Percentiles rank a stretch among this genome's conserved stretches.
These are phyloP conservation scores for Micromonas commoda DNA, from an alignment of 139 green algal species.

Conservation along the genomic window DNA sequence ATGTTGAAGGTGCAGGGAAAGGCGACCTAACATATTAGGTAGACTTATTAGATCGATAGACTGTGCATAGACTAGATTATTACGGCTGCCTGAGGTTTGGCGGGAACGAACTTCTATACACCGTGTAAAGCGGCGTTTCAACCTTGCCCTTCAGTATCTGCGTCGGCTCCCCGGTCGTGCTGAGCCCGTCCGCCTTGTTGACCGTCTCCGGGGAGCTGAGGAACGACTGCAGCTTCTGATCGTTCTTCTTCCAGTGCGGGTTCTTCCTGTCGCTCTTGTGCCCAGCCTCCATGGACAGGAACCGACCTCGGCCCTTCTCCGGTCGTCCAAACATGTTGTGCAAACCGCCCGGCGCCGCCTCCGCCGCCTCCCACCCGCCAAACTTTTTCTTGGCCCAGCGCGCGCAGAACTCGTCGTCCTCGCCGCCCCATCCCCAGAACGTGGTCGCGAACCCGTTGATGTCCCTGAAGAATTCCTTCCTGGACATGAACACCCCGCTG, in stretches of 20 bases:
- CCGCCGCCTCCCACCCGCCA: background rate
- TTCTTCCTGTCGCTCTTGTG: background rate
- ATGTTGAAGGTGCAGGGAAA: no score
- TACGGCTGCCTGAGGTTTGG: no score
- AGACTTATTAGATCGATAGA: no score
- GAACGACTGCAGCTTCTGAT: background rate
- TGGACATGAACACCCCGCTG: slow-evolving; percentile 4
- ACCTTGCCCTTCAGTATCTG: background rate
- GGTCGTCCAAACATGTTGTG: background rate
- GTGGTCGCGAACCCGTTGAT: background rate
- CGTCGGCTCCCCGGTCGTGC: background rate
- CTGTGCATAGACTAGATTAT: no score
- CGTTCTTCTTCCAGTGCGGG: background rate
- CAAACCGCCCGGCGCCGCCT: background rate
- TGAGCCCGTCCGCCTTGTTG: background rate
- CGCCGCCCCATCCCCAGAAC: slow-evolving; percentile 21
- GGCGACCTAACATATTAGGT: no score
- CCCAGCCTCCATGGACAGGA: background rate
- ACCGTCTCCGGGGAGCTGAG: background rate
- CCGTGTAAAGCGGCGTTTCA: no score
- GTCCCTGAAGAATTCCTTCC: background rate
- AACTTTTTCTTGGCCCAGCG: background rate
- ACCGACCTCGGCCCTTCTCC: background rate
- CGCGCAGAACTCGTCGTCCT: slow-evolving; percentile 19
- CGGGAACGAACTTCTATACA: no score